Evolutionary conservation across 2,329 filamentous ascomycete species (phyloP).

Genomic region (Cladosporium sp.): DNA sequence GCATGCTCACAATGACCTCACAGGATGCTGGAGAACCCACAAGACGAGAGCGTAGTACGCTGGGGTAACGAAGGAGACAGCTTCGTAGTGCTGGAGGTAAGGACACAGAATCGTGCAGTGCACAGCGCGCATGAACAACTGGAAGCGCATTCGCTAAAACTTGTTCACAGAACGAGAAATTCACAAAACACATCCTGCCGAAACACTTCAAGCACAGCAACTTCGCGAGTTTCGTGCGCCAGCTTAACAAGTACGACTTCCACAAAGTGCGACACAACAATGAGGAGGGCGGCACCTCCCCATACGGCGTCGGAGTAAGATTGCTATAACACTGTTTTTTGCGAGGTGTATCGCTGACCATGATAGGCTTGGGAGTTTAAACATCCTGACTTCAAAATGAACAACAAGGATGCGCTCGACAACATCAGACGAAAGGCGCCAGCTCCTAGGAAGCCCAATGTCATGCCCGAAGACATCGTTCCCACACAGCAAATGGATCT

Average conservation of each 20-base stretch:
- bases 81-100: conserved; percentile 94
- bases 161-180: conserved; percentile 81
- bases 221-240: conserved; percentile 74
- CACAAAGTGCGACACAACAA: conserved; percentile 95
- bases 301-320: conserved; percentile 76
- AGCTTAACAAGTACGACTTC: conserved; percentile 69
- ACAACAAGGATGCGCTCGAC: conserved; percentile 94
- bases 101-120: conserved; percentile 9
- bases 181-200: conserved; percentile 93
- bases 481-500: conserved; percentile 87
- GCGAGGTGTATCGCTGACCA: conserved; percentile 35
- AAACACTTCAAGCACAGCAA: conserved; percentile 98
- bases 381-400: conserved; percentile 91
- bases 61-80: conserved; percentile 96
- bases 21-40: conserved; percentile 95
- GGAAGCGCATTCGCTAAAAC: conserved; percentile 18
- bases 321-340: background rate
- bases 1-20: conserved; percentile 15
- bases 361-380: conserved; percentile 90
- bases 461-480: conserved; percentile 70
- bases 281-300: conserved; percentile 79
- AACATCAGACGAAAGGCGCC: conserved; percentile 96
- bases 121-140: background rate
- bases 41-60: conserved; percentile 87
- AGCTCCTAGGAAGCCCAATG: conserved; percentile 73